Conservation (phyloP, 2,329 filamentous ascomycete species). For the Claviceps cyperi region DNA sequence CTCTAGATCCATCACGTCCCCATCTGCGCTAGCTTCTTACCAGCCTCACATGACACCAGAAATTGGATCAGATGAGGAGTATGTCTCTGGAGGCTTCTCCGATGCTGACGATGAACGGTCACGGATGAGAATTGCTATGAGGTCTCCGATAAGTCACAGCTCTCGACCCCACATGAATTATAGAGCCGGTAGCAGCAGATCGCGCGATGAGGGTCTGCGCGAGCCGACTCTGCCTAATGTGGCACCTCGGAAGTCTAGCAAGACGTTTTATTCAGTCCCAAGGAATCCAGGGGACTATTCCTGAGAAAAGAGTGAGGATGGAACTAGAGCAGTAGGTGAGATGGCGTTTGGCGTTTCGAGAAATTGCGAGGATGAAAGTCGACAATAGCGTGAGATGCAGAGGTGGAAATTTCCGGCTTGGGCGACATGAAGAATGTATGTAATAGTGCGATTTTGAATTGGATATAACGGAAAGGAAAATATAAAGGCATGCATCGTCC, state of each 20-base stretch:
- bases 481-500: too few relatives aligned
- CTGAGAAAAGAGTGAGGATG: constrained; percentile 4
- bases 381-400: too few relatives aligned
- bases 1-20: constrained; percentile 72
- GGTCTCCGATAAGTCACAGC: constrained; percentile 38
- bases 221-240: constrained; percentile 24
- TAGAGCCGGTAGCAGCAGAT: constrained; percentile 17
- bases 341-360: too few relatives aligned
- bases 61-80: constrained; percentile 64
- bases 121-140: constrained; percentile 44
- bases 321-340: neutral
- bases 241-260: constrained; percentile 26
- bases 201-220: constrained; percentile 19
- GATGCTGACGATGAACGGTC: constrained; percentile 54
- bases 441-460: too few relatives aligned
- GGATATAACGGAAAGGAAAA: too few relatives aligned
- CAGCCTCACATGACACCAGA: constrained; percentile 40
- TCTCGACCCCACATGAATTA: constrained; percentile 30
- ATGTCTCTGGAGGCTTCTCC: constrained; percentile 58
- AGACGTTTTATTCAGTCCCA: constrained; percentile 18
- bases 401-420: too few relatives aligned
- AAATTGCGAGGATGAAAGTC: too few relatives aligned
- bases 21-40: constrained; percentile 43
- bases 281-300: constrained; percentile 23
- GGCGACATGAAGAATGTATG: too few relatives aligned